phyloP scores from a whole-genome alignment of 768 basidiomycete genomes.

The Boletus vermiculosoides region DNA sequence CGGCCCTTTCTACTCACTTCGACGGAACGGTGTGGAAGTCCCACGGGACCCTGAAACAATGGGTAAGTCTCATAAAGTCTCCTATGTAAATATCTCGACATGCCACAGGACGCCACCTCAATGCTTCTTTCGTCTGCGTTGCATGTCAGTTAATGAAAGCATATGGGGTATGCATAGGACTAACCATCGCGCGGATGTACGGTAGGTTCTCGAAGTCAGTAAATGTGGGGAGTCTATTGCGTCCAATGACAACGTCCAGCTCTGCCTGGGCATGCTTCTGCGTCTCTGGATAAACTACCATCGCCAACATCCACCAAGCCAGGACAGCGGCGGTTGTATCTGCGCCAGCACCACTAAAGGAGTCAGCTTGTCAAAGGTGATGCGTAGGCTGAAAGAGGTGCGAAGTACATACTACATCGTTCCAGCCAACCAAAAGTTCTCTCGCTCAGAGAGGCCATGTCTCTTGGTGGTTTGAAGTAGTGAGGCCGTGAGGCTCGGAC shows the following conservation, averaged over 20 bases:
- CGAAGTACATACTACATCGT: conserved; percentile 8
- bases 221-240: conserved; percentile 17
- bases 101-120: conserved; percentile 10
- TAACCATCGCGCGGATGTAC: conserved; percentile 8
- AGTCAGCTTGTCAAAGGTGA: not conserved
- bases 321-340: conserved; percentile 1
- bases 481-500: not conserved
- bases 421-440: conserved; percentile 20
- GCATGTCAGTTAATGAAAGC: not conserved
- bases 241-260: conserved; percentile 26
- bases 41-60: not conserved
- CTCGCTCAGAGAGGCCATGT: conserved; percentile 7
- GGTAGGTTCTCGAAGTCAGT: conserved; percentile 6
- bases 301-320: conserved; percentile 25
- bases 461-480: conserved; percentile 1
- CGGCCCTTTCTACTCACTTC: not conserved
- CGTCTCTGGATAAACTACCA: conserved; percentile 27
- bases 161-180: not conserved
- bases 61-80: not conserved
- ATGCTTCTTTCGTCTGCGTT: conserved; percentile 7
- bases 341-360: conserved; percentile 5
- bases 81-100: not conserved
- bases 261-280: conserved; percentile 27
- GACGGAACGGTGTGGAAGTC: conserved; percentile 5
- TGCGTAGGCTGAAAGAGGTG: not conserved